Evolutionary conservation across 306 rosid species (phyloP).

Genomic region (Quercus dentata): DNA sequence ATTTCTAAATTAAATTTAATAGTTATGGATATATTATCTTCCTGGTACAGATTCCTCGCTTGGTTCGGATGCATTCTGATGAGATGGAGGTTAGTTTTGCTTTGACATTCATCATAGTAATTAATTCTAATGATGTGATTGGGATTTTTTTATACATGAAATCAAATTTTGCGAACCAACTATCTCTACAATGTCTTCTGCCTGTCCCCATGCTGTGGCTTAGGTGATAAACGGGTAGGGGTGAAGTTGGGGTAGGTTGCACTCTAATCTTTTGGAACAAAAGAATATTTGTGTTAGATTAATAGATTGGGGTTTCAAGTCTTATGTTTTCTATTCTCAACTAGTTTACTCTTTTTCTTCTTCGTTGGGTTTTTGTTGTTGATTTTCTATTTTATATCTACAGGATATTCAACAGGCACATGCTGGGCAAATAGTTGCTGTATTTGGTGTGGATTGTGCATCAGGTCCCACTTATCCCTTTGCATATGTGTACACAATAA

Average conservation of each 20-base stretch:
- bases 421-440: slow-evolving; percentile 99
- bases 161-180: background rate
- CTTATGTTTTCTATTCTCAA: background rate
- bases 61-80: slow-evolving; percentile 94
- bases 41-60: slow-evolving; percentile 83
- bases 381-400: slow-evolving; percentile 4
- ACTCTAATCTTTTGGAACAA: background rate
- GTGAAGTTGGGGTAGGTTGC: background rate
- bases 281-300: background rate
- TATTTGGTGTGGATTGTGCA: slow-evolving; percentile 98
- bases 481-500: slow-evolving; percentile 6
- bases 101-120: background rate
- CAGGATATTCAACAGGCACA: slow-evolving; percentile 98
- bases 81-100: slow-evolving; percentile 87
- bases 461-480: slow-evolving; percentile 61
- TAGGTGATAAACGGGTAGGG: background rate
- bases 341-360: background rate
- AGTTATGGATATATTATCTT: slow-evolving; percentile 16
- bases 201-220: background rate
- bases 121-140: slow-evolving; percentile 12
- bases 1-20: background rate
- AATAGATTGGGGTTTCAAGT: background rate
- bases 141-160: background rate
- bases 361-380: background rate
- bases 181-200: background rate